These are phyloP conservation scores for Triticum turgidum DNA, from an alignment of 176 grass and related monocot species.

Conservation along the genomic window DNA sequence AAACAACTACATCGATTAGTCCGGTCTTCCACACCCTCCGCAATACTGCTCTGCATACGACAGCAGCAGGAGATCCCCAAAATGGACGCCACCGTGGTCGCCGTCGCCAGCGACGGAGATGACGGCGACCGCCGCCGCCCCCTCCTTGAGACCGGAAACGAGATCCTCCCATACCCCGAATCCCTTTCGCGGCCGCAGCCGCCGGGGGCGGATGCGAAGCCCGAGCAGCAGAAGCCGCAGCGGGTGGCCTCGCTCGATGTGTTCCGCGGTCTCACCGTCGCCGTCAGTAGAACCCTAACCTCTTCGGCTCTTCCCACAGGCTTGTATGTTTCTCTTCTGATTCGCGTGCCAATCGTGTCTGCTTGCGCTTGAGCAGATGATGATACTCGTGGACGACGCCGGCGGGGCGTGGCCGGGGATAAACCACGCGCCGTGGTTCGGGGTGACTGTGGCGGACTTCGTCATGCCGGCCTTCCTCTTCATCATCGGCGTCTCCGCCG, in stretches of 20 bases:
- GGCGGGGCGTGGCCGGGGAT: slow-evolving; percentile 90
- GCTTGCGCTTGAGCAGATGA: slow-evolving; percentile 44
- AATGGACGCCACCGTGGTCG: slow-evolving; percentile 43
- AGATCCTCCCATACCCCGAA: slow-evolving; percentile 52
- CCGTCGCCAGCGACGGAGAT: slow-evolving; percentile 36
- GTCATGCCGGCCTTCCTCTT: slow-evolving; percentile 96
- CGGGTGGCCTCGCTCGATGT: slow-evolving; percentile 82
- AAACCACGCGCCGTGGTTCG: slow-evolving; percentile 93
- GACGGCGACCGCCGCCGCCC: slow-evolving; percentile 30
- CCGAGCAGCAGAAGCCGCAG: slow-evolving; percentile 38
- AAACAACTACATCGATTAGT: background rate
- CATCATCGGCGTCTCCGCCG: slow-evolving; percentile 78
- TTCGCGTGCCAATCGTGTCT: background rate
- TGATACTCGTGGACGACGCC: slow-evolving; percentile 94
- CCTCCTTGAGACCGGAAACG: slow-evolving; percentile 17
- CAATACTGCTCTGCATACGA: background rate
- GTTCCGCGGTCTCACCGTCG: slow-evolving; percentile 89
- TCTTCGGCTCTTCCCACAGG: background rate
- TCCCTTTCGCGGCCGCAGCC: background rate
- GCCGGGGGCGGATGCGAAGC: background rate
- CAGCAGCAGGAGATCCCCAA: background rate
- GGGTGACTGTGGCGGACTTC: slow-evolving; percentile 89
- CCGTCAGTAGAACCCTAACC: slow-evolving; percentile 41
- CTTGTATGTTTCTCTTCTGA: background rate
- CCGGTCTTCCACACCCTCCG: background rate